Conservation (phyloP, 2,329 filamentous ascomycete species). For the Colletotrichum nymphaeae region DNA sequence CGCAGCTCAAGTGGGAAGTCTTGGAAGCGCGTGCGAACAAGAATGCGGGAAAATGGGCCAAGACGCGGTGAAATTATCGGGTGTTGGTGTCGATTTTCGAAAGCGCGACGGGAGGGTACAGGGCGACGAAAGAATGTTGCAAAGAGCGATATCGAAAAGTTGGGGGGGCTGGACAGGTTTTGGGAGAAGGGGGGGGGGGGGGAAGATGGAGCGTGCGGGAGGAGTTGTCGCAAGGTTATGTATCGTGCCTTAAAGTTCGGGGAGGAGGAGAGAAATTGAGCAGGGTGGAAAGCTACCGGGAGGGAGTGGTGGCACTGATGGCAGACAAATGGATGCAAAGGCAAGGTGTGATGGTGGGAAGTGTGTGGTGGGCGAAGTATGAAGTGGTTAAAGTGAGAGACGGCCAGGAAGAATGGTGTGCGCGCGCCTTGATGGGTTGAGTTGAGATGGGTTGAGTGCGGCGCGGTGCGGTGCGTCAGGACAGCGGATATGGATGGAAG, state of each 20-base stretch:
- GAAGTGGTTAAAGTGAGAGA: constrained; percentile 17
- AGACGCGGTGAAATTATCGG: constrained; percentile 26
- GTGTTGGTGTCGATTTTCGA: constrained; percentile 6
- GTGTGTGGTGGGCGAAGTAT: constrained; percentile 11
- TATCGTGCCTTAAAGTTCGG: constrained; percentile 35
- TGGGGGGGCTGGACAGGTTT: constrained; percentile 15
- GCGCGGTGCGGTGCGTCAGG: constrained; percentile 33
- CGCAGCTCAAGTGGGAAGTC: constrained; percentile 12
- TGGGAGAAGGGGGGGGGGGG: constrained; percentile 5
- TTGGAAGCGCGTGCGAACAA: background rate
- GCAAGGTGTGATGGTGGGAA: constrained; percentile 36
- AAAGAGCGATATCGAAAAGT: constrained; percentile 24
- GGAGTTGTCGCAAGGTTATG: constrained; percentile 37
- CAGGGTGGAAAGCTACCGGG: constrained; percentile 22
- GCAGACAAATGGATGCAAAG: constrained; percentile 20
- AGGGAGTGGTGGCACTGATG: constrained; percentile 22
- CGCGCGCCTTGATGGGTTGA: constrained; percentile 33
- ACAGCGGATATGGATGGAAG: constrained; percentile 1
- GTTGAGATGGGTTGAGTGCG: constrained; percentile 15
- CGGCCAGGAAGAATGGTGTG: constrained; percentile 31
- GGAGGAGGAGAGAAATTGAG: constrained; percentile 17
- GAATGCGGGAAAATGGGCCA: background rate
- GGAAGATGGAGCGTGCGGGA: constrained; percentile 10
- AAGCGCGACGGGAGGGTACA: constrained; percentile 23
- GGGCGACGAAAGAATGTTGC: constrained; percentile 26